phyloP scores from a whole-genome alignment of 495 filamentous ascomycete species.

The Daldinia caldariorum region DNA sequence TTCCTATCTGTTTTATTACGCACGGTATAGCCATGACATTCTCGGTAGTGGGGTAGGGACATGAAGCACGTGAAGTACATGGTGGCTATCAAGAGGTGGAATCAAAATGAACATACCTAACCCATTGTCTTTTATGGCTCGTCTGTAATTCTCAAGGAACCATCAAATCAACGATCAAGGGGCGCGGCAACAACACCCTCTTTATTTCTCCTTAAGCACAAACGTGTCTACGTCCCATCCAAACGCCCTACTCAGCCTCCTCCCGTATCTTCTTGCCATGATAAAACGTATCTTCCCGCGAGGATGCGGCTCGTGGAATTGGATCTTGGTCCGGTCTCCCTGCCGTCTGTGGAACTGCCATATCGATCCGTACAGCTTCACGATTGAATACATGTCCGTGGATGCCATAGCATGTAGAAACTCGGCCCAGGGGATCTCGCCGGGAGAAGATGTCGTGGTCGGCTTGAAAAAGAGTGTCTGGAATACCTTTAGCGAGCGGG shows the following conservation, averaged over 20 bases:
- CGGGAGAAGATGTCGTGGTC: conserved; percentile 39
- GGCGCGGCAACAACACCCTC: neutral
- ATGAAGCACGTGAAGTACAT: too few species aligned
- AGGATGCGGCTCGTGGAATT: conserved; percentile 65
- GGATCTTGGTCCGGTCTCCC: conserved; percentile 55
- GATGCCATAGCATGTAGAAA: conserved; percentile 62
- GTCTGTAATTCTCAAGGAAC: too few species aligned
- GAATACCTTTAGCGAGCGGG: conserved; percentile 60
- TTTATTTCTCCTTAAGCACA: neutral
- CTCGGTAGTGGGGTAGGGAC: too few species aligned
- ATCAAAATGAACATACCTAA: too few species aligned
- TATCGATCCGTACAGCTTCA: conserved; percentile 64
- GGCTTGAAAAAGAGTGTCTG: conserved; percentile 56
- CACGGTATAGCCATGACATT: too few species aligned
- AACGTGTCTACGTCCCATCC: conserved; percentile 45
- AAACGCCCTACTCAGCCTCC: conserved; percentile 58
- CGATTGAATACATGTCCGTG: conserved; percentile 52
- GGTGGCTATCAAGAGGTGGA: too few species aligned
- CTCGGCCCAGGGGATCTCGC: conserved; percentile 62
- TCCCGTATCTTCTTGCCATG: conserved; percentile 52
- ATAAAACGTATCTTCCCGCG: conserved; percentile 57
- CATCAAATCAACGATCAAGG: neutral
- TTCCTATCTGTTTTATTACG: too few species aligned
- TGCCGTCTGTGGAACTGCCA: conserved; percentile 61
- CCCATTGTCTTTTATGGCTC: too few species aligned